Percentiles rank a stretch among this genome's conserved stretches.
phyloP scores from a whole-genome alignment of 352 stramenopile species.

The Phytophthora agathidicida region DNA sequence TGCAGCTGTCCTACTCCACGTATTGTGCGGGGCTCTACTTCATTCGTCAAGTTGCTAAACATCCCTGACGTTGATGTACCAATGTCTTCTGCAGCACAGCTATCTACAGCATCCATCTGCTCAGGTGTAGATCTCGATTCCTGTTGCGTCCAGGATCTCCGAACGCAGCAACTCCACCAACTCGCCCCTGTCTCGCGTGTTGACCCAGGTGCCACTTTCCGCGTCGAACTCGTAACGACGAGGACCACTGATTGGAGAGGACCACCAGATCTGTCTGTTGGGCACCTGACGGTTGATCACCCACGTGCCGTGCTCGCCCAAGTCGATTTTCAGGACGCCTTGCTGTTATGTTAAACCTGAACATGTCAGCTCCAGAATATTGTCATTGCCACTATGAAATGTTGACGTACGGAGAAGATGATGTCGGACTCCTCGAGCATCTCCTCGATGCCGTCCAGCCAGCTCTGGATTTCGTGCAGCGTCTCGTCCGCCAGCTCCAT shows the following conservation, averaged over 20 bases:
- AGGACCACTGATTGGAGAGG: constrained; percentile 93
- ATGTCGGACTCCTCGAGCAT: constrained; percentile 88
- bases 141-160: constrained; percentile 81
- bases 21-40: constrained; percentile 15
- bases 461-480: constrained; percentile 76
- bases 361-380: background rate
- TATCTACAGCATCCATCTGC: background rate
- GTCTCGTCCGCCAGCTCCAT: constrained; percentile 77
- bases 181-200: constrained; percentile 82
- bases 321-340: constrained; percentile 95
- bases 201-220: constrained; percentile 74
- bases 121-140: constrained; percentile 81
- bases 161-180: constrained; percentile 71
- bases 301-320: constrained; percentile 95
- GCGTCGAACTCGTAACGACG: constrained; percentile 90
- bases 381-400: background rate
- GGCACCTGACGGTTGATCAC: constrained; percentile 98
- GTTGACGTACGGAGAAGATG: constrained; percentile 65
- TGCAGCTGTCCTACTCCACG: background rate
- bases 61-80: constrained; percentile 1
- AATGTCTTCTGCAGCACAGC: constrained; percentile 1
- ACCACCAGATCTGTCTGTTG: constrained; percentile 98
- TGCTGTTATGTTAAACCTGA: constrained; percentile 59
- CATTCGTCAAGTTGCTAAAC: constrained; percentile 16
- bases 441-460: constrained; percentile 85